A percentile compares a stretch with the other conserved stretches of the same genome.
Conservation (phyloP, 768 basidiomycete species). For the Clitopilus hobsonii region DNA sequence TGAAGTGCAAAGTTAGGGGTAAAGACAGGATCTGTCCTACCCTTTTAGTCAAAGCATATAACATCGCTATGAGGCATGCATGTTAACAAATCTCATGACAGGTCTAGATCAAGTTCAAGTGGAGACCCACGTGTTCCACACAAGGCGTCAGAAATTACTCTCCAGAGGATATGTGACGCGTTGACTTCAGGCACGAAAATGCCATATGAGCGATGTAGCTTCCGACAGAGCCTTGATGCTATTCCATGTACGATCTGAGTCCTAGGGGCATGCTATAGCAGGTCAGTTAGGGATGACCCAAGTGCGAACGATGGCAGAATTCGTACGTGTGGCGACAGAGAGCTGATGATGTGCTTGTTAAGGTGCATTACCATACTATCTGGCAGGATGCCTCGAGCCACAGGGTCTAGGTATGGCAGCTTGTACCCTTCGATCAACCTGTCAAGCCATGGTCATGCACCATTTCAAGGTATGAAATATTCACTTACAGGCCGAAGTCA, state of each 20-base stretch:
- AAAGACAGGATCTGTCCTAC: slow-evolving; percentile 51
- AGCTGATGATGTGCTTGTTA: slow-evolving; percentile 61
- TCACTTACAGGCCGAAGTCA: slow-evolving; percentile 67
- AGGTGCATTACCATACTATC: slow-evolving; percentile 60
- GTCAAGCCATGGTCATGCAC: slow-evolving; percentile 9
- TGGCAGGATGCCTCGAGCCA: slow-evolving; percentile 50
- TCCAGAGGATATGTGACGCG: slow-evolving; percentile 74
- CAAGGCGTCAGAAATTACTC: slow-evolving; percentile 52
- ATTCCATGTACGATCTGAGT: slow-evolving; percentile 53
- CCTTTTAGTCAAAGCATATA: slow-evolving; percentile 63
- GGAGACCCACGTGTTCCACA: slow-evolving; percentile 68
- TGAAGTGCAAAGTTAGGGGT: slow-evolving; percentile 55
- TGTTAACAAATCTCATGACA: slow-evolving; percentile 6
- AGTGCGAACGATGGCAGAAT: slow-evolving; percentile 1
- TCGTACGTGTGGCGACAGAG: slow-evolving; percentile 69
- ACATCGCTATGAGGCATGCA: slow-evolving; percentile 39
- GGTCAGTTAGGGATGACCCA: not conserved
- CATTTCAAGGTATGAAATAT: slow-evolving; percentile 1
- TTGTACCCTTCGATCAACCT: slow-evolving; percentile 74
- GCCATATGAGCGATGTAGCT: slow-evolving; percentile 46
- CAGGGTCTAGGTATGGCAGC: slow-evolving; percentile 77
- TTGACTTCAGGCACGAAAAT: slow-evolving; percentile 73
- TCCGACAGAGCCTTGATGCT: slow-evolving; percentile 57
- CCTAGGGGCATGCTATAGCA: slow-evolving; percentile 58
- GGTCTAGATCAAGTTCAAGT: slow-evolving; percentile 12